A percentile compares a stretch with the other conserved stretches of the same genome.
Conservation (phyloP, 1,284 basidiomycete species). For the Ustilago xerochloae region DNA sequence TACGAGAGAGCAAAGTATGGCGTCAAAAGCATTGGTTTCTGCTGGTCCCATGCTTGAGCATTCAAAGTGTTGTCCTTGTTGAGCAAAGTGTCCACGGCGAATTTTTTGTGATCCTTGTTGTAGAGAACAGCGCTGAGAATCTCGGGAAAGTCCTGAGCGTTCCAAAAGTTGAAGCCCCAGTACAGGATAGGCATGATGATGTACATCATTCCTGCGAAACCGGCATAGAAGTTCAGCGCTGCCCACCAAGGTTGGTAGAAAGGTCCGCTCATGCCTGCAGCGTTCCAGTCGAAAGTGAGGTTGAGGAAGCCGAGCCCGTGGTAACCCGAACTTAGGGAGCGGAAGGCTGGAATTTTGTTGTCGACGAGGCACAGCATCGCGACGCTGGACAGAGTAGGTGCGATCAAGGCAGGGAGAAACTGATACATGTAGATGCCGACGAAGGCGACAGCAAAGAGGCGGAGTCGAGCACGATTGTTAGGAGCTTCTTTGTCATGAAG, state of each 20-base stretch:
- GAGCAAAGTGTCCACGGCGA: slow-evolving; percentile 57
- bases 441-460: slow-evolving; percentile 70
- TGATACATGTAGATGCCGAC: slow-evolving; percentile 69
- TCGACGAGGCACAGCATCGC: slow-evolving; percentile 71
- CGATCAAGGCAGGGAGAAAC: slow-evolving; percentile 71
- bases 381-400: slow-evolving; percentile 71
- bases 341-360: slow-evolving; percentile 69
- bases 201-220: slow-evolving; percentile 70
- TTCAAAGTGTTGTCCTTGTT: slow-evolving; percentile 69
- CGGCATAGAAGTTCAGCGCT: slow-evolving; percentile 67
- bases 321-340: slow-evolving; percentile 71
- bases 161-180: slow-evolving; percentile 70
- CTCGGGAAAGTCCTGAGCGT: slow-evolving; percentile 66
- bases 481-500: slow-evolving; percentile 69
- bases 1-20: slow-evolving; percentile 70
- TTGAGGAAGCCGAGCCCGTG: slow-evolving; percentile 71
- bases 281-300: slow-evolving; percentile 72
- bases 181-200: slow-evolving; percentile 71
- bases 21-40: slow-evolving; percentile 70
- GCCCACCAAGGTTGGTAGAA: slow-evolving; percentile 72
- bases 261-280: slow-evolving; percentile 70
- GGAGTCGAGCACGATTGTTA: slow-evolving; percentile 68
- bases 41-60: slow-evolving; percentile 67
- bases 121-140: slow-evolving; percentile 70
- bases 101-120: slow-evolving; percentile 56